phyloP scores from a whole-genome alignment of 2,329 filamentous ascomycete species.

The Verticillium alfalfae region DNA sequence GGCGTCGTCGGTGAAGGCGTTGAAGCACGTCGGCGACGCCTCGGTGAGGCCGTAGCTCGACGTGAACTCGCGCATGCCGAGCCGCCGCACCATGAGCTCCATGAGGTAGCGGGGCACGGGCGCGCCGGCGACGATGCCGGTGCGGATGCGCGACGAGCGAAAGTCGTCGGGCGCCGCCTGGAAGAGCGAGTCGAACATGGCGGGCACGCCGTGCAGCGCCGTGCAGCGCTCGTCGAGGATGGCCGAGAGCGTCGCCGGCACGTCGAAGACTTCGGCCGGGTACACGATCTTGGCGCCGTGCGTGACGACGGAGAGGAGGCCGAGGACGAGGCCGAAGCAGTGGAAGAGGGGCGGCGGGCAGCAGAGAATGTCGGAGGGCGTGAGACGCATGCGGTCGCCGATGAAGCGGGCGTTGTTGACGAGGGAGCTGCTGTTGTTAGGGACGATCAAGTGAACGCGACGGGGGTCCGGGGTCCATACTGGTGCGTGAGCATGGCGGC shows the following conservation, averaged over 20 bases:
- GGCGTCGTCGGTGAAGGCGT: constrained; percentile 68
- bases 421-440: constrained; percentile 39
- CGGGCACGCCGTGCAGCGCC: constrained; percentile 74
- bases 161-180: constrained; percentile 37
- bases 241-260: constrained; percentile 58
- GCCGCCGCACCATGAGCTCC: constrained; percentile 62
- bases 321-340: constrained; percentile 77
- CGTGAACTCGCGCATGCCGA: constrained; percentile 72
- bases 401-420: constrained; percentile 66
- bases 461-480: constrained; percentile 31
- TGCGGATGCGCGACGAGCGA: constrained; percentile 53
- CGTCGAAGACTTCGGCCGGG: constrained; percentile 69
- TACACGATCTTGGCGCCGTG: constrained; percentile 75
- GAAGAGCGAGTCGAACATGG: constrained; percentile 72
- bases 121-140: constrained; percentile 74
- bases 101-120: constrained; percentile 72
- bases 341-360: constrained; percentile 83
- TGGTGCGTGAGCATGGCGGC: constrained; percentile 70
- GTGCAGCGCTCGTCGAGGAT: constrained; percentile 65
- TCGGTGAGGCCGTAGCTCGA: constrained; percentile 71
- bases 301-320: constrained; percentile 65
- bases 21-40: constrained; percentile 75
- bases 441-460: background rate
- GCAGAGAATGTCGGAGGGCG: constrained; percentile 62
- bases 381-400: constrained; percentile 68